Evolutionary conservation across 2,329 filamentous ascomycete species (phyloP).

Genomic region (Trichoderma arundinaceum): DNA sequence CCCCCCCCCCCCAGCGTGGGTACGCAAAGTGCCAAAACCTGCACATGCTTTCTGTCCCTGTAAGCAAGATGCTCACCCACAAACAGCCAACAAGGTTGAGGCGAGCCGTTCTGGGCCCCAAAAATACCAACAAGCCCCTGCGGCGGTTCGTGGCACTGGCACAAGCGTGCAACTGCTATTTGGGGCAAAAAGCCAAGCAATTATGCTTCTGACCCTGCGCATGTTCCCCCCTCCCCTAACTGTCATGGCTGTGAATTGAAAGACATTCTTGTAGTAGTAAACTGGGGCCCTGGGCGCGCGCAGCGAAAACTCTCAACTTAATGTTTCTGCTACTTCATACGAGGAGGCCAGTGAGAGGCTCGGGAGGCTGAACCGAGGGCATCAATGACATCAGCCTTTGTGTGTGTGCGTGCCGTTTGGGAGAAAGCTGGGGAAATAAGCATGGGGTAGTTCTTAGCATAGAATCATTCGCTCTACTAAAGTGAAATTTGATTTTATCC

Average conservation of each 20-base stretch:
- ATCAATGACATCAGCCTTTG: slow-evolving; percentile 18
- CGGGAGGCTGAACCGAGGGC: neutral
- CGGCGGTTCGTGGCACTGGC: too few relatives aligned
- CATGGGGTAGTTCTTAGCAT: neutral
- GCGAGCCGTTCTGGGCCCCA: neutral
- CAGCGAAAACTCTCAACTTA: slow-evolving; percentile 5
- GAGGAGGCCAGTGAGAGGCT: neutral
- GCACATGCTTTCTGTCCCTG: neutral
- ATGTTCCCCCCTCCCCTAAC: neutral
- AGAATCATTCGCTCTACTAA: too few relatives aligned
- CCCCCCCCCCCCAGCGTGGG: too few relatives aligned
- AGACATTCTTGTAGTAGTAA: too few relatives aligned
- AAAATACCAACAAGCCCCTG: neutral
- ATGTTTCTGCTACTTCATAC: neutral
- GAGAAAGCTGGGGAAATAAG: neutral
- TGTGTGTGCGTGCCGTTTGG: too few relatives aligned
- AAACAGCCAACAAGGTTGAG: neutral
- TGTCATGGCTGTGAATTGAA: too few relatives aligned
- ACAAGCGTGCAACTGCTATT: too few relatives aligned
- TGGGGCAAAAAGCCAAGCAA: neutral
- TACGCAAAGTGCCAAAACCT: too few relatives aligned
- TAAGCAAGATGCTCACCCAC: neutral
- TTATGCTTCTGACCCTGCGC: neutral
- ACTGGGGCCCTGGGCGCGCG: neutral
- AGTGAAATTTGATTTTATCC: too few relatives aligned